Base-by-base conservation (phyloP, 2,329 filamentous ascomycete species). In the Diaporthe citriasiana region DNA sequence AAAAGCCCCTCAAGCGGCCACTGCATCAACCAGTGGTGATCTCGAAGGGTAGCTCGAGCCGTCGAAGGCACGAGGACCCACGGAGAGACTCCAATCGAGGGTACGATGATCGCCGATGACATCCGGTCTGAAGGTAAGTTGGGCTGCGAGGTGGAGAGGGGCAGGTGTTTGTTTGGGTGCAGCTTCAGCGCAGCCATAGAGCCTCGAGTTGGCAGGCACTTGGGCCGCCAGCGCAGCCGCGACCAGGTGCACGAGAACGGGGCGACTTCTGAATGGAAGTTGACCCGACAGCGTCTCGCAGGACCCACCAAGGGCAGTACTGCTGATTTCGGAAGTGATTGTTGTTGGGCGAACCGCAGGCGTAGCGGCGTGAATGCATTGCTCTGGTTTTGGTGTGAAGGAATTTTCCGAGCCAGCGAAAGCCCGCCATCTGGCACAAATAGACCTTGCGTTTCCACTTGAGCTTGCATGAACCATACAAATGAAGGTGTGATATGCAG, bases 21-120 rank as follows among this genome's bases (percentile, higher is more conserved):
- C 82, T 90, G 27, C 89, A 91, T 77, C 86, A 88, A 74, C 89
- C 89, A 12, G 81, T 91, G 22, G 79, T 89, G 45, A 85, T 91
- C 65, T 85, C 85, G 35, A 84, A 85, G 76, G 84, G 81, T 15
- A 81, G 81, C 53, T 78, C 79, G 27, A 79, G 79, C 45, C 81
- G 81, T 72, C 80, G 83, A 72, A 81, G 81, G 73, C 79, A 79
- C 73, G 81, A 82, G 51, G 80, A 81, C 77, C 79, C 82, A 72
- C 80, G 82, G 77, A 77, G 79, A 53, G 77, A 77, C 33, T 57
- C 70, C 51, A 73, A 77, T 73, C 79, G 78, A 71, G 75, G 77
- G 50, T 78, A 77, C 73, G 79, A 81, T n/a, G 79, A 76, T 74
- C 78, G 78, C 71, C 79, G 79, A 50, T 77, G 79, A 76, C 78